A percentile compares a stretch with the other conserved stretches of the same genome.
These are phyloP conservation scores for Ilyonectria mors-panacis DNA, from an alignment of 2,329 filamentous ascomycete species.

Conservation along the genomic window DNA sequence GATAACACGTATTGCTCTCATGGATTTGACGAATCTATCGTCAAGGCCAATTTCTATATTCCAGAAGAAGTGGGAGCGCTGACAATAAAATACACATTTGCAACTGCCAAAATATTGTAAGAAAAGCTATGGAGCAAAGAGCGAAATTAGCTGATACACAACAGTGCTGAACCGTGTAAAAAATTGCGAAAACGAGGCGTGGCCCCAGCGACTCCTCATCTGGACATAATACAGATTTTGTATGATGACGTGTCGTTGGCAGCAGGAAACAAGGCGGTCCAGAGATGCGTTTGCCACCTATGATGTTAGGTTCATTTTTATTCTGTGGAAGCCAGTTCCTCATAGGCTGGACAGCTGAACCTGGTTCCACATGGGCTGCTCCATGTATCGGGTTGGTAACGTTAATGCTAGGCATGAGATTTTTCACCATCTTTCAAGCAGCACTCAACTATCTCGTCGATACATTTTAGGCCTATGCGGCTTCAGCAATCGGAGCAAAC, in stretches of 20 bases:
- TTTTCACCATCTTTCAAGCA: slow-evolving; percentile 64
- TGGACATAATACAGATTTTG: no score
- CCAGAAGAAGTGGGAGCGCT: background rate
- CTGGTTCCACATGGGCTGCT: slow-evolving; percentile 72
- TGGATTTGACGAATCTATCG: background rate
- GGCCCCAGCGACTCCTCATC: no score
- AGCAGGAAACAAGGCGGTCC: slow-evolving; percentile 68
- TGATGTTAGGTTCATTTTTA: slow-evolving; percentile 66
- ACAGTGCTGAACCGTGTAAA: no score
- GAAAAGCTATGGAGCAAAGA: background rate
- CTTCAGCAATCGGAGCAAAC: slow-evolving; percentile 72
- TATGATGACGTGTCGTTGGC: no score
- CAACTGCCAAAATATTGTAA: background rate
- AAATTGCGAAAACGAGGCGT: no score
- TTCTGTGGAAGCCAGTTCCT: slow-evolving; percentile 71
- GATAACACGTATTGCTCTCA: background rate
- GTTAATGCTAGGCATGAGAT: slow-evolving; percentile 64
- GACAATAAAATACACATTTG: background rate
- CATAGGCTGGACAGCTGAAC: slow-evolving; percentile 70
- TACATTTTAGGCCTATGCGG: slow-evolving; percentile 64
- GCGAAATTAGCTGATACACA: no score
- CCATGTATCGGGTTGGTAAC: slow-evolving; percentile 67
- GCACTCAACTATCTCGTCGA: slow-evolving; percentile 77
- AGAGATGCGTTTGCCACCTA: slow-evolving; percentile 66
- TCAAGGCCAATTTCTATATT: background rate